phyloP scores from a whole-genome alignment of 2,329 filamentous ascomycete genomes.

The Paraconiothyrium sp. region DNA sequence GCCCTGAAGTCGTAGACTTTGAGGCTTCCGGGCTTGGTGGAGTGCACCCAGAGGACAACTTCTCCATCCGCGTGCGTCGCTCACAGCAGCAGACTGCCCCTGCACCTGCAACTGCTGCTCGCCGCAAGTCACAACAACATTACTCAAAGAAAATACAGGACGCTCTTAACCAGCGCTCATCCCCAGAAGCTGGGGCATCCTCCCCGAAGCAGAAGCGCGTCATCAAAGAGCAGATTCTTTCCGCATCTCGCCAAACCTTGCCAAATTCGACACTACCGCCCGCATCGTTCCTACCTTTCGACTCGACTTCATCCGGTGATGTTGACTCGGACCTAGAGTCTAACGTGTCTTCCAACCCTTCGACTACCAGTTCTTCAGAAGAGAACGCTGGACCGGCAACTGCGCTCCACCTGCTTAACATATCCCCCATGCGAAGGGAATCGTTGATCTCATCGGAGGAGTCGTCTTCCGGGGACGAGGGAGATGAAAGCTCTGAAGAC shows the following conservation, averaged over 20 bases:
- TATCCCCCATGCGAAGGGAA: constrained; percentile 23
- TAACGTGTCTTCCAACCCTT: constrained; percentile 45
- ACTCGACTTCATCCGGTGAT: constrained; percentile 47
- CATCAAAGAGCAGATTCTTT: constrained; percentile 72
- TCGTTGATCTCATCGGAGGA: constrained; percentile 31
- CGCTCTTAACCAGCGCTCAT: constrained; percentile 36
- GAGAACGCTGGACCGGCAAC: constrained; percentile 32
- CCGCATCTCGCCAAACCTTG: constrained; percentile 73
- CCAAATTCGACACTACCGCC: constrained; percentile 56
- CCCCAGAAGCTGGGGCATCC: constrained; percentile 19
- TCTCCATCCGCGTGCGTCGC: constrained; percentile 61
- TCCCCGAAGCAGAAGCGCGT: constrained; percentile 24
- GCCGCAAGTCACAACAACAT: constrained; percentile 25
- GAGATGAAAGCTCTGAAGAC: constrained; percentile 37
- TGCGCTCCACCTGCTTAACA: constrained; percentile 41
- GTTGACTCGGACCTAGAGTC: constrained; percentile 50
- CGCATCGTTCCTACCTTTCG: constrained; percentile 54
- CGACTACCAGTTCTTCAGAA: constrained; percentile 29
- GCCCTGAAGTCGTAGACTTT: constrained; percentile 48
- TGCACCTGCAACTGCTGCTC: background rate
- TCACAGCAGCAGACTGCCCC: constrained; percentile 30
- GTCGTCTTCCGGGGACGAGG: constrained; percentile 30
- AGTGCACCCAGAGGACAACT: constrained; percentile 66
- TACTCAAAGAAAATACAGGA: constrained; percentile 46
- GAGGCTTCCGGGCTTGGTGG: constrained; percentile 67